Base-by-base conservation (phyloP, 805 yeast genomes). In the Diddensiella caesifluorescens region DNA sequence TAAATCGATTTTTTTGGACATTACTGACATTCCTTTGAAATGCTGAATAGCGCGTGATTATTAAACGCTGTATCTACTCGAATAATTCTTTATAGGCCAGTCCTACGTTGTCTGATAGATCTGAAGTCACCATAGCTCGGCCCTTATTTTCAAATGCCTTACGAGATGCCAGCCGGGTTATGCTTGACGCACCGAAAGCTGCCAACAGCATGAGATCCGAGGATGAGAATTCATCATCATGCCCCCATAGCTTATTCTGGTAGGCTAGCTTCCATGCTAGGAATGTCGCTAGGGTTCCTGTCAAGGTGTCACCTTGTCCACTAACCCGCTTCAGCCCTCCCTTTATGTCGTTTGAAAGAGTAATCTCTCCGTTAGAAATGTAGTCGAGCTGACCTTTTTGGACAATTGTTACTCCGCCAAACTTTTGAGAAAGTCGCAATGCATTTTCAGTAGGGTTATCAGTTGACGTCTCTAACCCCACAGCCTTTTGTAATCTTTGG, bases 241-340 rank as follows among this genome's bases (percentile, higher is more conserved):
- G 72, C 1, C 71, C 70, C 89, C 95, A 85, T 1, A 80, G 54
- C 2, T 67, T 60, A 23, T 70, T 55, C 45, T 75, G 72, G 56
- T 84, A 82, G 9, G 82, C 80, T 19, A 72, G 57, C 4, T 83
- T 77, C 95, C 95, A 90, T 4, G 86, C 84, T 25, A 84, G 55
- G 54, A 90, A 68, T 0, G 95, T 81, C 1, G 89, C 88, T n/a
- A 88, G 63, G 19, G 85, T 68, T 0, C 98, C 98, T 0, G 90
- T 76, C 29, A 92, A 61, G 0, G 96, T 83, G 54, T 92, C 98
- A 20, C 98, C 98, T 64, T 92, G 97, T 0, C 98, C 98, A 9
- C 97, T 96, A 5, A 85, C 94, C 41, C 98, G 70, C 55, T 85
- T 82, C 38, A 65, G 62, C 4, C 92, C 80, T 1, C 97, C 97